These are phyloP conservation scores for Wickerhamomyces hampshirensis DNA, from an alignment of 805 yeast genomes.

Conservation along the genomic window DNA sequence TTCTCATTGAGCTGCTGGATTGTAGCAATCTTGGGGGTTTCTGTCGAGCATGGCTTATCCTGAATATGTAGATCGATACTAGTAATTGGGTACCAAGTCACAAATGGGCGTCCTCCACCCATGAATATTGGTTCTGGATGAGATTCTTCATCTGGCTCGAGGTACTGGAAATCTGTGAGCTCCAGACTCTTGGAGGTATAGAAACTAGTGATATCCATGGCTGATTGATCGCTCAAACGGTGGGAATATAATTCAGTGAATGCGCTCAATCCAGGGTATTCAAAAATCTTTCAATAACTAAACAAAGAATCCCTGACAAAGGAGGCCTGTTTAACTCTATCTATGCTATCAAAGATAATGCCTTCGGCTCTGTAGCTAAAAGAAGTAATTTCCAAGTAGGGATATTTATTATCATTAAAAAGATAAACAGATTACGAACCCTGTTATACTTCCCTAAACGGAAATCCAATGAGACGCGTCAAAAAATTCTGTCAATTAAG, in stretches of 20 bases:
- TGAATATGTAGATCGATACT: conserved; percentile 12
- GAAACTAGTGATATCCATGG: conserved; percentile 4
- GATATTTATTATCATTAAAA: no score
- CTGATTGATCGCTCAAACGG: conserved; percentile 3
- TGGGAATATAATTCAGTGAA: no score
- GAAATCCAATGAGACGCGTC: conserved; percentile 4
- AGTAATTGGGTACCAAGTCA: conserved; percentile 5
- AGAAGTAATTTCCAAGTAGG: background rate
- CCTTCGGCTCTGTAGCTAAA: no score
- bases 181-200: background rate
- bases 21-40: conserved; percentile 1
- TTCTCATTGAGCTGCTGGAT: conserved; percentile 1
- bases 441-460: background rate
- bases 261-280: no score
- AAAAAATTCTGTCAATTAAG: no score
- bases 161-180: conserved; percentile 8
- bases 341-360: no score
- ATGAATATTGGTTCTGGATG: conserved; percentile 9
- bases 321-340: no score
- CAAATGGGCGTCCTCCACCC: conserved; percentile 10
- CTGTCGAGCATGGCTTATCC: conserved; percentile 1
- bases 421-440: background rate
- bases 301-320: no score
- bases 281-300: no score
- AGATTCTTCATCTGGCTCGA: conserved; percentile 6